Percentiles rank a stretch among this genome's conserved stretches.
Evolutionary conservation across 129 eudicot genomes (phyloP).

Genomic region (Lactuca saligna): DNA sequence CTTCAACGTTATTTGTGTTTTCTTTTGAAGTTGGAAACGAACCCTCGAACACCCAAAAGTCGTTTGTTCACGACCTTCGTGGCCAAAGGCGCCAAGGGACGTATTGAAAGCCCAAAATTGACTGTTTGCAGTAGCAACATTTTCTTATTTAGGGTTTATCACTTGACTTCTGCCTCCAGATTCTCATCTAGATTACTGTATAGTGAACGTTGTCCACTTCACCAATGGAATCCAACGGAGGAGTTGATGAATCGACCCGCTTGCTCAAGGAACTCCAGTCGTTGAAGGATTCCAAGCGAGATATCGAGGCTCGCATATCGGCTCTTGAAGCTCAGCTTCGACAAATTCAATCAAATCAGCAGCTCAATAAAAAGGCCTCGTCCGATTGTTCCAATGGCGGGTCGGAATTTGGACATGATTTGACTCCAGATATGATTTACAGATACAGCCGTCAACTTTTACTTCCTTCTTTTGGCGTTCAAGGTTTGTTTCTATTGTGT

Average conservation of each 20-base stretch:
- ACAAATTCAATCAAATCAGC: conserved; percentile 30
- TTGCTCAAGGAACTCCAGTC: conserved; percentile 56
- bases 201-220: not conserved
- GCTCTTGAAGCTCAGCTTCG: conserved; percentile 59
- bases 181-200: not conserved
- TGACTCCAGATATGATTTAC: conserved; percentile 66
- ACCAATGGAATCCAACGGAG: conserved; percentile 54
- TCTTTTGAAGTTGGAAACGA: not conserved
- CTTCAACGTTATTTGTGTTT: not conserved
- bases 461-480: conserved; percentile 90
- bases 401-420: conserved; percentile 36
- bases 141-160: conserved; percentile 37
- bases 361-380: conserved; percentile 1
- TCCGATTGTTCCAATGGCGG: conserved; percentile 12
- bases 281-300: conserved; percentile 46
- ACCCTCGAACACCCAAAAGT: not conserved
- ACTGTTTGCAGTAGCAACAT: not conserved
- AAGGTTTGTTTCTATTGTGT: conserved; percentile 39
- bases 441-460: conserved; percentile 91
- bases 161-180: conserved; percentile 16
- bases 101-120: not conserved
- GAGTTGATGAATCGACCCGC: conserved; percentile 30
- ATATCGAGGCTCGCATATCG: conserved; percentile 63
- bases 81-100: conserved; percentile 20
- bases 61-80: not conserved